Percentiles rank a stretch among this genome's conserved stretches.
These are phyloP conservation scores for Skeletonema potamos DNA, from an alignment of 108 stramenopile species.

Conservation along the genomic window DNA sequence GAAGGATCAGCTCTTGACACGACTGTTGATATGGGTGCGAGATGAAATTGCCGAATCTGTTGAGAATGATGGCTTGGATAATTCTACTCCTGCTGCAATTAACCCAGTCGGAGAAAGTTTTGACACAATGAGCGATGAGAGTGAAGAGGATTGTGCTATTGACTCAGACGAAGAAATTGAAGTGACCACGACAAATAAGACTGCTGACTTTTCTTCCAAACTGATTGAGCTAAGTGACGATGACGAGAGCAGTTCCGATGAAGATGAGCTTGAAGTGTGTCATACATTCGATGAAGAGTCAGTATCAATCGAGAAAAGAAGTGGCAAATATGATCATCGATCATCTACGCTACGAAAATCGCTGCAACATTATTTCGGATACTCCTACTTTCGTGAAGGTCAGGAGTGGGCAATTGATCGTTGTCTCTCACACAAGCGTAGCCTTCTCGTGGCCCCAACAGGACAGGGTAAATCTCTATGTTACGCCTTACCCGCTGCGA, in stretches of 20 bases:
- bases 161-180: slow-evolving; percentile 13
- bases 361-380: slow-evolving; percentile 68
- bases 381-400: slow-evolving; percentile 75
- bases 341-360: slow-evolving; percentile 30
- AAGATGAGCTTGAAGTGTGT: slow-evolving; percentile 58
- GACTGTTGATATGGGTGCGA: slow-evolving; percentile 77
- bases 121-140: neutral
- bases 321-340: slow-evolving; percentile 2
- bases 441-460: slow-evolving; percentile 95
- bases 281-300: slow-evolving; percentile 4
- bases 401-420: slow-evolving; percentile 93
- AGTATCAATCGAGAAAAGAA: neutral
- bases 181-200: neutral
- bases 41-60: slow-evolving; percentile 69
- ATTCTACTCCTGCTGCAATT: neutral
- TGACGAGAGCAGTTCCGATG: slow-evolving; percentile 42
- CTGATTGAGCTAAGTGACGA: slow-evolving; percentile 36
- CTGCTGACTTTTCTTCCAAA: neutral
- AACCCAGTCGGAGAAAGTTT: neutral
- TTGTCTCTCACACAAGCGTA: slow-evolving; percentile 63
- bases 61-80: slow-evolving; percentile 13
- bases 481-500: slow-evolving; percentile 93
- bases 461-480: slow-evolving; percentile 97
- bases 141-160: slow-evolving; percentile 1
- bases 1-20: slow-evolving; percentile 71